Evolutionary conservation across 2,329 filamentous ascomycete genomes (phyloP), one percentile per base, ranked within the genome.

Genomic region (Dothistroma septosporum): DNA sequence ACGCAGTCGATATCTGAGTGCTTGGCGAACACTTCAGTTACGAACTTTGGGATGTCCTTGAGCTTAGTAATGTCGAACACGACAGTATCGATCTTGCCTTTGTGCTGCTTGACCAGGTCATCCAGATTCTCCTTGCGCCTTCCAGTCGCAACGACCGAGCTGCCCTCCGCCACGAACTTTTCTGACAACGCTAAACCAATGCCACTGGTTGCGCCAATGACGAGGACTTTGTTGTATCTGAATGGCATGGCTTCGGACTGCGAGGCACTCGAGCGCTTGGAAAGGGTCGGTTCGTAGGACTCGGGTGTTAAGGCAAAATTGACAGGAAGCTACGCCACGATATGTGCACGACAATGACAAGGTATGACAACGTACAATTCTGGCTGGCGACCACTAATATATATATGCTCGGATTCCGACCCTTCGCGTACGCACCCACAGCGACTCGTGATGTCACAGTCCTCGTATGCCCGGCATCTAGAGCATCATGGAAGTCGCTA

Each of bases 161-260:
- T 77, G 33, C 78, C 80, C 61, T 80, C 76, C 53, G 77, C 67
- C 9, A 84, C 72, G 22, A 84, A 71, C 64, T 77, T 78, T 32
- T 77, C 74, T 3, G 82, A 80, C 14, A 84, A 75, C 6, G 80
- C 80, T 63, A 56, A 76, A 73, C 53, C 83, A 53, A 82, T 81
- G 32, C 80, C 80, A 16, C 76, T 78, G 14, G 79, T 82, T 41
- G 82, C 82, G n/a, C 83, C 82, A 10, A 84, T 73, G 31, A 85
- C 70, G 9, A 84, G 76, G 21, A 82, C 76, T 70, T 83, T 82
- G 64, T 79, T 80, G 74, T 83, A 83, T 74, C 62, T 76, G 67
- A 80, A 81, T 76, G 62, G 59, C 73, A 66, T 73, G 32, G 22
- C 48, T 24, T 28, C 10, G 21, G 1, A 11, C 14, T 11, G 48